phyloP scores from a whole-genome alignment of 208 protist genomes.

The Crithidia bombi region DNA sequence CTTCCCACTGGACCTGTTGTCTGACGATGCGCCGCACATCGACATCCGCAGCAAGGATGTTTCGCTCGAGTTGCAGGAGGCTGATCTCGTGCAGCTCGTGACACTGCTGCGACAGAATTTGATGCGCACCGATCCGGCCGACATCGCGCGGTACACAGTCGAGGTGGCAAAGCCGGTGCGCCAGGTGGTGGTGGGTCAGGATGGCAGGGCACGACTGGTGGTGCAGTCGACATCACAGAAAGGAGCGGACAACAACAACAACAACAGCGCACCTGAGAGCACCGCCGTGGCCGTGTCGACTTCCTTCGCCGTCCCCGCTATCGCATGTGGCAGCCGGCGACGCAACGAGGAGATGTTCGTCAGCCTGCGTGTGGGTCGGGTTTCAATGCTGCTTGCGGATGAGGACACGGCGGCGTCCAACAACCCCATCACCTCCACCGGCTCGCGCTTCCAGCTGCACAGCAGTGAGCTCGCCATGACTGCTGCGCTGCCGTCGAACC shows the following conservation, averaged over 20 bases:
- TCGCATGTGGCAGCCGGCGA: slow-evolving; percentile 5
- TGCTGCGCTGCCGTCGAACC: slow-evolving; percentile 27
- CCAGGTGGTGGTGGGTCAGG: slow-evolving; percentile 15
- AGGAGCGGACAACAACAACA: not conserved
- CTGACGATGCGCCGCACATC: slow-evolving; percentile 51
- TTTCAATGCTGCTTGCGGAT: slow-evolving; percentile 35
- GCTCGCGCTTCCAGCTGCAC: slow-evolving; percentile 32
- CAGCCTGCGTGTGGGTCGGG: slow-evolving; percentile 27
- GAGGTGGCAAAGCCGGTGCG: slow-evolving; percentile 12
- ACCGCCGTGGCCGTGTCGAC: not conserved
- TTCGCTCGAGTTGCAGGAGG: slow-evolving; percentile 44
- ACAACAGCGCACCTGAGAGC: slow-evolving; percentile 1
- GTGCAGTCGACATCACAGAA: not conserved
- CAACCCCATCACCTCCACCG: slow-evolving; percentile 5
- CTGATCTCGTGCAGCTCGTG: slow-evolving; percentile 63
- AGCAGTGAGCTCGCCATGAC: slow-evolving; percentile 26
- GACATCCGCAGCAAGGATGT: slow-evolving; percentile 61
- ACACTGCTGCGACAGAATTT: slow-evolving; percentile 68
- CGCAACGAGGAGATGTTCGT: slow-evolving; percentile 21
- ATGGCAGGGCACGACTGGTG: not conserved
- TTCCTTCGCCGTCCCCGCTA: slow-evolving; percentile 16
- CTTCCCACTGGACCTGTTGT: slow-evolving; percentile 56
- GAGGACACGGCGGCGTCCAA: not conserved
- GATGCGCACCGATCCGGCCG: slow-evolving; percentile 36
- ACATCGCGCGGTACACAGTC: slow-evolving; percentile 25